These are phyloP conservation scores for Sphagnum magellanicum DNA, from an alignment of 228 moss, liverwort and hornwort genomes.

Conservation along the genomic window DNA sequence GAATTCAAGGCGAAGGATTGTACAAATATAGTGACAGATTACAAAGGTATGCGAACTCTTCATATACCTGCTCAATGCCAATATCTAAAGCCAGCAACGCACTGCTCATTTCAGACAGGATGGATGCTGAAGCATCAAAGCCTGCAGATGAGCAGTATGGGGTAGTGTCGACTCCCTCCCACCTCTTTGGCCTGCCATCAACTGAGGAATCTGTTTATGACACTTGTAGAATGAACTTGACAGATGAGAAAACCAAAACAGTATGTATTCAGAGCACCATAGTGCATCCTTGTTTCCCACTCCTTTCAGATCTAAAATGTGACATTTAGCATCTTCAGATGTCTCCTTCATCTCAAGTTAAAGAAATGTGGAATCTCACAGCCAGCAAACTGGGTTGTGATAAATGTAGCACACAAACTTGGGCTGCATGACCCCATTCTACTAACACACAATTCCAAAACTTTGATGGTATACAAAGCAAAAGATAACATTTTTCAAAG, in stretches of 20 bases:
- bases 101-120: conserved; percentile 52
- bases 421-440: no score
- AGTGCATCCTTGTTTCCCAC: not conserved
- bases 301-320: not conserved
- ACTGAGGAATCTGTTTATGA: not conserved
- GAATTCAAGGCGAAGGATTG: not conserved
- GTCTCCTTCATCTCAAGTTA: no score
- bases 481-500: no score
- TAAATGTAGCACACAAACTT: no score
- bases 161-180: conserved; percentile 66
- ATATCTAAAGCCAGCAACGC: conserved; percentile 42
- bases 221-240: not conserved
- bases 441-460: no score
- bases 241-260: not conserved
- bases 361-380: no score
- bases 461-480: no score
- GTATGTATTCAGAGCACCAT: not conserved
- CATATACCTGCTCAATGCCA: conserved; percentile 39
- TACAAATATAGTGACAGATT: not conserved
- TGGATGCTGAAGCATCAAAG: conserved; percentile 47
- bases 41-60: not conserved
- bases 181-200: conserved; percentile 37
- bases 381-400: no score
- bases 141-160: conserved; percentile 75
- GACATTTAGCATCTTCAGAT: not conserved